Evolutionary conservation across 192 early-diverging fungal genomes (phyloP), one percentile per base, ranked within the genome.

Genomic region (Backusella tuberculispora): DNA sequence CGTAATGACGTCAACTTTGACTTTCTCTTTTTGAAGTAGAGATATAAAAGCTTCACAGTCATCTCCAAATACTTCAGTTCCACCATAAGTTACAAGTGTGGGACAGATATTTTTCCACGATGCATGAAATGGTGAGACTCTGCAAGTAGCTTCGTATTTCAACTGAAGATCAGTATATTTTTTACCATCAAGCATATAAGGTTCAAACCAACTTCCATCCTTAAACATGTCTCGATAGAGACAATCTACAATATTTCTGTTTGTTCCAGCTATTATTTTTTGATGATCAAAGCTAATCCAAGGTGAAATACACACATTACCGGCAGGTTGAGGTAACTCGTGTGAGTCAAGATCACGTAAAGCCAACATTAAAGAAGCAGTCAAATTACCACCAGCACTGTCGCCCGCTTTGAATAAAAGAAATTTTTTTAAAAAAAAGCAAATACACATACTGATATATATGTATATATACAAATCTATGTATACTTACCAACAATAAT

Each of bases 351-450:
- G 38, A 45, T 73, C 60, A 42, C 41, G 38, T 29, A 73, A 26
- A 45, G 56, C 15, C 56, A 63, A 19, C 21, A 69, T 26, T 19
- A 47, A 37, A 46, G 19, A 29, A 15, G 66, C 50, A 21, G 44
- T 53, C 41, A 69, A 63, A 53, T 76, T 76, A 14, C 74, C 74
- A 37, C 74, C 74, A 26, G 66, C 66, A 53, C 66, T 69, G 21
- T 76, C 74, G 3, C 74, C 74, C 5, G 13, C 74, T 34, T 34
- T 34, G 29, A 34, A 34, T 34, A 34, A 34, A 34, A 34, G 29
- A 34, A 34, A 34, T 34, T 1, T 12, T 34, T 1, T 12, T 60
- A 60, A 60, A 50, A 24, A 13, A 4, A 60, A 56, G 26, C 24
- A 21, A 56, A 9, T 60, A 60, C 53, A 26, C 13, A 60, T 60